These are phyloP conservation scores for Solanum pennellii DNA, from an alignment of 257 asterid species.

Conservation along the genomic window DNA sequence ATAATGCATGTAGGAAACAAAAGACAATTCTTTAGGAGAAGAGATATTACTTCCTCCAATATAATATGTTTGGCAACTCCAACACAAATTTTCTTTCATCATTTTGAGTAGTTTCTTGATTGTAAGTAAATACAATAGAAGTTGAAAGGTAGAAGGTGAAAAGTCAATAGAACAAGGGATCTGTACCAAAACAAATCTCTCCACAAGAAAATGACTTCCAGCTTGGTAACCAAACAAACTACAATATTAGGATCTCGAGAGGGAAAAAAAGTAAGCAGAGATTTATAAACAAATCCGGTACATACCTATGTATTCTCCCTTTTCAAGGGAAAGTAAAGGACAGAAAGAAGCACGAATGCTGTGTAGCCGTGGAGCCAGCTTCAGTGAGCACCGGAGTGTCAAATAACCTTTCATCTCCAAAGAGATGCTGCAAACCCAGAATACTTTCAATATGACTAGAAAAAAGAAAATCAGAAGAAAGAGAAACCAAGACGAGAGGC, in stretches of 20 bases:
- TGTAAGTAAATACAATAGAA: background rate
- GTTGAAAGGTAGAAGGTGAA: background rate
- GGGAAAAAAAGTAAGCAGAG: background rate
- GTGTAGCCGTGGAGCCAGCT: slow-evolving; percentile 70
- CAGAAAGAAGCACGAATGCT: slow-evolving; percentile 95
- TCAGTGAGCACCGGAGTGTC: slow-evolving; percentile 81
- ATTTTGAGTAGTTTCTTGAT: background rate
- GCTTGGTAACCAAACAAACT: background rate
- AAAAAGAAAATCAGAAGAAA: background rate
- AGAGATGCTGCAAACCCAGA: slow-evolving; percentile 45
- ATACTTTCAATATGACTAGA: slow-evolving; percentile 2
- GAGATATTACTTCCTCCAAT: background rate
- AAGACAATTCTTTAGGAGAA: background rate
- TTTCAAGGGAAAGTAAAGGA: slow-evolving; percentile 97
- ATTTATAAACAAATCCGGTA: background rate
- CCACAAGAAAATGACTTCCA: background rate
- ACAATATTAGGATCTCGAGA: background rate
- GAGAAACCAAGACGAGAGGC: background rate
- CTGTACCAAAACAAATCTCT: background rate
- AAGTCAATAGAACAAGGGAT: background rate
- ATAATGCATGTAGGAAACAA: background rate
- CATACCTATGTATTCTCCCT: slow-evolving; percentile 92
- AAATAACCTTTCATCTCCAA: slow-evolving; percentile 83
- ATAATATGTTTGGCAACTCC: background rate
- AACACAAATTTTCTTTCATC: background rate